phyloP scores from a whole-genome alignment of 805 yeast genomes.

The Yueomyces sp. region DNA sequence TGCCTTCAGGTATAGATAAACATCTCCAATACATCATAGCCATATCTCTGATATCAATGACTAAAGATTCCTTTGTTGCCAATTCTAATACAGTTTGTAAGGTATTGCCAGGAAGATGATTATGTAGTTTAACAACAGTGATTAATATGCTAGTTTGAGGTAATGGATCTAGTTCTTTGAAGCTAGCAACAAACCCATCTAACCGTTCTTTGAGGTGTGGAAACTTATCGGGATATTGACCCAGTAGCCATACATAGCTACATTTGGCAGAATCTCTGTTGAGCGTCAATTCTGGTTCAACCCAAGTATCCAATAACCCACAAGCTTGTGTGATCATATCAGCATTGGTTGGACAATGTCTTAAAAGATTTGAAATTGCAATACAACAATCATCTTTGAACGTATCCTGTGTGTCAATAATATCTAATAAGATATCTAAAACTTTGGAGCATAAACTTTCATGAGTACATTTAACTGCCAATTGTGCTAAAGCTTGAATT shows the following conservation, averaged over 20 bases:
- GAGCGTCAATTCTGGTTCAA: slow-evolving; percentile 32
- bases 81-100: slow-evolving; percentile 48
- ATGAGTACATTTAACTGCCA: slow-evolving; percentile 45
- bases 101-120: slow-evolving; percentile 29
- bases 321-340: slow-evolving; percentile 15
- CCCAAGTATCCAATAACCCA: slow-evolving; percentile 25
- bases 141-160: slow-evolving; percentile 50
- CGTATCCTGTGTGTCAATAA: slow-evolving; percentile 51
- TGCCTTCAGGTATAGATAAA: slow-evolving; percentile 33
- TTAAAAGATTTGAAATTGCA: slow-evolving; percentile 49
- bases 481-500: slow-evolving; percentile 54
- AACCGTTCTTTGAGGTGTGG: slow-evolving; percentile 38
- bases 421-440: slow-evolving; percentile 43
- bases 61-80: slow-evolving; percentile 53
- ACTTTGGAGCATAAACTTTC: slow-evolving; percentile 39
- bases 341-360: slow-evolving; percentile 43
- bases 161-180: slow-evolving; percentile 43
- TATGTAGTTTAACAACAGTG: slow-evolving; percentile 45
- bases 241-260: slow-evolving; percentile 55
- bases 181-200: slow-evolving; percentile 33
- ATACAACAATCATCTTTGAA: slow-evolving; percentile 45
- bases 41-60: slow-evolving; percentile 68
- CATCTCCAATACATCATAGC: slow-evolving; percentile 74
- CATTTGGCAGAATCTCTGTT: slow-evolving; percentile 34
- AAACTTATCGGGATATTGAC: slow-evolving; percentile 55